Percentiles rank a stretch among this genome's conserved stretches.
phyloP scores from a whole-genome alignment of 106 monocot species.

The Allium sativum region DNA sequence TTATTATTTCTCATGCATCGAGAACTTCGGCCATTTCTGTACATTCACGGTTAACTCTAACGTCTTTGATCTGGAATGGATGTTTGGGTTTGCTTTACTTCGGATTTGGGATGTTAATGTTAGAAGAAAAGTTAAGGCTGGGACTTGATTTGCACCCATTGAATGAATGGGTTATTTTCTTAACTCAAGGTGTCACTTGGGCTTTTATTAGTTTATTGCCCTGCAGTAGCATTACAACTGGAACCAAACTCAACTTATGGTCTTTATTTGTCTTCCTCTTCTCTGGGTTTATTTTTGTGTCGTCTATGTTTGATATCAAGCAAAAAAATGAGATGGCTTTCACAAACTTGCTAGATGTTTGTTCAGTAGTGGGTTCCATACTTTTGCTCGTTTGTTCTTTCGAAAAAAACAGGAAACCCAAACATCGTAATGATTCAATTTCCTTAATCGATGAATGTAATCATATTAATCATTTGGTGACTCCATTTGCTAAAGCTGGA shows the following conservation, averaged over 20 bases:
- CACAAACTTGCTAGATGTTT: slow-evolving; percentile 35
- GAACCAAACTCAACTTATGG: slow-evolving; percentile 21
- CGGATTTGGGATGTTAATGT: slow-evolving; percentile 25
- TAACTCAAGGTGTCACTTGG: slow-evolving; percentile 36
- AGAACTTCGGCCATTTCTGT: background rate
- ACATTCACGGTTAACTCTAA: slow-evolving; percentile 17
- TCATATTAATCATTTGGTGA: background rate
- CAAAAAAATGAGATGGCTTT: slow-evolving; percentile 9
- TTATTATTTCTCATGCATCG: background rate
- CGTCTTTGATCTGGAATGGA: slow-evolving; percentile 18
- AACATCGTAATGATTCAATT: background rate
- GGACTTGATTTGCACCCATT: slow-evolving; percentile 4
- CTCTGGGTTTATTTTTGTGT: background rate
- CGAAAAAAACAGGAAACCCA: background rate
- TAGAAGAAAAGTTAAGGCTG: slow-evolving; percentile 19
- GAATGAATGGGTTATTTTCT: slow-evolving; percentile 32
- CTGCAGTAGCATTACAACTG: background rate
- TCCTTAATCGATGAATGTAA: background rate
- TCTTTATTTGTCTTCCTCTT: slow-evolving; percentile 13
- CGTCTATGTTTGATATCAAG: slow-evolving; percentile 9
- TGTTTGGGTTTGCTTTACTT: slow-evolving; percentile 43
- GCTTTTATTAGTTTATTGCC: slow-evolving; percentile 17
- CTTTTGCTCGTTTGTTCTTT: slow-evolving; percentile 27
- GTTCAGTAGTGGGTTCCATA: slow-evolving; percentile 46
- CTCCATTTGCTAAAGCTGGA: slow-evolving; percentile 24